A percentile compares a stretch with the other conserved stretches of the same genome.
Conservation (phyloP, 768 basidiomycete species). For the Lentinula sp. region DNA sequence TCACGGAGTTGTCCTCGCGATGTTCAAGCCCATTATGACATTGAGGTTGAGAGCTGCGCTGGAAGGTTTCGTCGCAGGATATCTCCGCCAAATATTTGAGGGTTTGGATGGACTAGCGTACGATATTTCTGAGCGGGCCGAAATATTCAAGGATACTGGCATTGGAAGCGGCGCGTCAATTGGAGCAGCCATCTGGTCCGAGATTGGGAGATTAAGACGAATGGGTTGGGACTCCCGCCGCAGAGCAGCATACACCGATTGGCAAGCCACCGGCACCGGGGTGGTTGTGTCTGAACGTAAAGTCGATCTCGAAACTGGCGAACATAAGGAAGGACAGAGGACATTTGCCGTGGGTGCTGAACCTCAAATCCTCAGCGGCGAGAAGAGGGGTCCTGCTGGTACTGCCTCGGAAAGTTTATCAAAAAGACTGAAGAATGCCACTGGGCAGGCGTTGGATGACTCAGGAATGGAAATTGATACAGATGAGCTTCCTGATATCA, state of each 20-base stretch:
- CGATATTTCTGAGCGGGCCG: slow-evolving; percentile 49
- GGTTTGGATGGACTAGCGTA: slow-evolving; percentile 51
- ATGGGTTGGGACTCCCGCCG: slow-evolving; percentile 18
- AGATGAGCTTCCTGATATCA: slow-evolving; percentile 9
- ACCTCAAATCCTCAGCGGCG: slow-evolving; percentile 64
- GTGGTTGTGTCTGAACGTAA: slow-evolving; percentile 44
- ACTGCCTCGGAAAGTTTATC: slow-evolving; percentile 37
- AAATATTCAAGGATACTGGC: slow-evolving; percentile 65
- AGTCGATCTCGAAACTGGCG: slow-evolving; percentile 16
- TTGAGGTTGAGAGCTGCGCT: slow-evolving; percentile 54
- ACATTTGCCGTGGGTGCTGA: slow-evolving; percentile 64
- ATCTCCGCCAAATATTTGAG: slow-evolving; percentile 46
- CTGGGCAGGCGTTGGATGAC: slow-evolving; percentile 22
- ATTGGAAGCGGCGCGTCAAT: slow-evolving; percentile 40
- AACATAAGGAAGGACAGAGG: slow-evolving; percentile 19
- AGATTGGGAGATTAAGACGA: slow-evolving; percentile 52
- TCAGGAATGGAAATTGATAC: slow-evolving; percentile 12
- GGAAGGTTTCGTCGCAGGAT: slow-evolving; percentile 49
- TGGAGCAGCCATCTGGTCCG: slow-evolving; percentile 64
- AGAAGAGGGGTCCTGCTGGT: slow-evolving; percentile 63
- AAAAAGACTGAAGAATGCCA: slow-evolving; percentile 23
- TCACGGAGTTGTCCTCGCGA: slow-evolving; percentile 51
- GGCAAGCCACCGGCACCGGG: slow-evolving; percentile 58
- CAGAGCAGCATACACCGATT: slow-evolving; percentile 31
- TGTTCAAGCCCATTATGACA: slow-evolving; percentile 60